A percentile compares a stretch with the other conserved stretches of the same genome.
Evolutionary conservation across 176 grass and related monocot genomes (phyloP).

Genomic region (Saccharum officinarum): DNA sequence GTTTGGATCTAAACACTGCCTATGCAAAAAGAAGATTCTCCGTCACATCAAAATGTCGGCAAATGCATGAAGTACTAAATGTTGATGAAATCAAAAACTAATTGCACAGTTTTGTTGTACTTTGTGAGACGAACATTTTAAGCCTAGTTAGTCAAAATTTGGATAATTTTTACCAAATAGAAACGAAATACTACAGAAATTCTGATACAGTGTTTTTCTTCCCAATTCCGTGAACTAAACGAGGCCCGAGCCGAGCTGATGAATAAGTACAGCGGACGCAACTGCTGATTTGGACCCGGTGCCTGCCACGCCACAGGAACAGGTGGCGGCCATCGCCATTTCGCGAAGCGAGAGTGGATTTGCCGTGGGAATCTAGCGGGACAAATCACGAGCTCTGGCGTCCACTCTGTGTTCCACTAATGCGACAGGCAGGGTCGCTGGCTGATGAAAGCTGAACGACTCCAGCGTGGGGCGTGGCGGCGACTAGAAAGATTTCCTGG

Average conservation of each 20-base stretch:
- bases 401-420: not conserved
- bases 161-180: no score
- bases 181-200: no score
- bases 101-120: no score
- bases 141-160: no score
- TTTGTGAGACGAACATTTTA: no score
- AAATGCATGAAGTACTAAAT: no score
- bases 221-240: no score
- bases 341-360: not conserved
- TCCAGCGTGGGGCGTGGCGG: not conserved
- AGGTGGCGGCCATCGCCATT: not conserved
- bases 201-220: no score
- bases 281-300: not conserved
- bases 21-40: no score
- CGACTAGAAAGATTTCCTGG: not conserved
- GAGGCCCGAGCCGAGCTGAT: not conserved
- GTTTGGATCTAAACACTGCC: no score
- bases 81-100: no score
- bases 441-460: not conserved
- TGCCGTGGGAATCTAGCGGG: not conserved
- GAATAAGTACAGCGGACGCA: not conserved
- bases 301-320: not conserved
- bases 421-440: not conserved
- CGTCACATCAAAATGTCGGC: no score
- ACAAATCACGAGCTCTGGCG: not conserved